Evolutionary conservation across 192 early-diverging fungal genomes (phyloP).

Genomic region (Mortierella antarctica): DNA sequence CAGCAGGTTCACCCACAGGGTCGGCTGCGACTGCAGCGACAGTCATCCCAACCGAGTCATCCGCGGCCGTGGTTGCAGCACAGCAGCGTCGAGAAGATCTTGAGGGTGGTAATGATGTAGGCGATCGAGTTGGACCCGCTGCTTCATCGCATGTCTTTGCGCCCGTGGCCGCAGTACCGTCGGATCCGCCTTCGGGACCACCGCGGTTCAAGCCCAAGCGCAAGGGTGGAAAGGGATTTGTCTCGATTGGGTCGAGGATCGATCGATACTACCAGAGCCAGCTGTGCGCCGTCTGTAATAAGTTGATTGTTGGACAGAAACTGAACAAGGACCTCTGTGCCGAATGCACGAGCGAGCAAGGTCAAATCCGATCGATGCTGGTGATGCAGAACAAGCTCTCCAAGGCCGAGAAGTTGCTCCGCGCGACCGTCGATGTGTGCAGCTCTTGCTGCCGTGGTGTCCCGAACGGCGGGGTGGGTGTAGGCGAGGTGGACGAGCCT

Average conservation of each 20-base stretch:
- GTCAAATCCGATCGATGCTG: constrained; percentile 5
- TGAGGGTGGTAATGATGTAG: not conserved
- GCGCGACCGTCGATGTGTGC: constrained; percentile 33
- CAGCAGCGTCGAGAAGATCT: constrained; percentile 5
- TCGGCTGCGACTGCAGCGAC: not conserved
- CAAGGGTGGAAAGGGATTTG: constrained; percentile 30
- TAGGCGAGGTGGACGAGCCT: not conserved
- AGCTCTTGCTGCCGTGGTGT: constrained; percentile 35
- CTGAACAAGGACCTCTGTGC: constrained; percentile 15
- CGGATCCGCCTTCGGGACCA: not conserved
- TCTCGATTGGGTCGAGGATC: constrained; percentile 58
- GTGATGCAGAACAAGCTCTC: constrained; percentile 20
- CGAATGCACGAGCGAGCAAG: constrained; percentile 21
- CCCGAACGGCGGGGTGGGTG: constrained; percentile 12
- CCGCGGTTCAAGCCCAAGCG: constrained; percentile 31
- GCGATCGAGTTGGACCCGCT: not conserved
- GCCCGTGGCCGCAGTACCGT: not conserved
- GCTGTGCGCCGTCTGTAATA: constrained; percentile 71
- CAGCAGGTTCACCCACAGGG: not conserved
- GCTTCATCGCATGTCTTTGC: not conserved
- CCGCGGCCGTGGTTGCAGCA: constrained; percentile 17
- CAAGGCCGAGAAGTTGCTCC: constrained; percentile 31
- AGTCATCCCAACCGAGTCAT: constrained; percentile 11
- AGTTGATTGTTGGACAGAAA: constrained; percentile 45
- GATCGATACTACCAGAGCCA: constrained; percentile 78